These are phyloP conservation scores for Berberis thunbergii DNA, from an alignment of 164 flowering plant species.

Conservation along the genomic window DNA sequence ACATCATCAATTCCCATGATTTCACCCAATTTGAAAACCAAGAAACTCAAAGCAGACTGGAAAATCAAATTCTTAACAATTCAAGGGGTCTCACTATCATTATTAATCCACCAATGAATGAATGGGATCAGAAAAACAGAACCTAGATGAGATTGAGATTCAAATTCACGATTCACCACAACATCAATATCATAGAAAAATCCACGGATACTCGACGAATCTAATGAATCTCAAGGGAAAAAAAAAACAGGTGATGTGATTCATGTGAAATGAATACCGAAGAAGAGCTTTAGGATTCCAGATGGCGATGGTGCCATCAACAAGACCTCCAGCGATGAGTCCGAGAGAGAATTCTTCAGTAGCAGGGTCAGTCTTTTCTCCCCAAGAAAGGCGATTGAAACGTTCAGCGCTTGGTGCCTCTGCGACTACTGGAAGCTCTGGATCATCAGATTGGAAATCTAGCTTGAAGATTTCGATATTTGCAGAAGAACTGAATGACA, in stretches of 20 bases:
- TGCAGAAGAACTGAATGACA: conserved; percentile 84
- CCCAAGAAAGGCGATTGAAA: conserved; percentile 85
- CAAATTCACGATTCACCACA: too few species aligned
- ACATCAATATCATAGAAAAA: too few species aligned
- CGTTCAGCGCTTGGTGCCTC: conserved; percentile 67
- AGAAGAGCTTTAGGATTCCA: conserved; percentile 82
- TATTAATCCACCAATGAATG: too few species aligned
- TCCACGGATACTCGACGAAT: too few species aligned
- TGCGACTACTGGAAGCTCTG: conserved; percentile 51
- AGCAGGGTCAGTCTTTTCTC: conserved; percentile 38
- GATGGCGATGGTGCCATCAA: conserved; percentile 73
- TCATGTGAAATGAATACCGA: conserved; percentile 34
- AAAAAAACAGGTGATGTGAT: not conserved
- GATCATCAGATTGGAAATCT: conserved; percentile 81
- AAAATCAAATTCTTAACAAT: too few species aligned
- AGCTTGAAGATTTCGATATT: conserved; percentile 80
- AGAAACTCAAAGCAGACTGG: too few species aligned
- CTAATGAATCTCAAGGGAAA: not conserved
- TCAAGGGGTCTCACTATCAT: too few species aligned
- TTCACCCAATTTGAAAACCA: too few species aligned
- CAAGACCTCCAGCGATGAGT: conserved; percentile 85
- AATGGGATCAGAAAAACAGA: too few species aligned
- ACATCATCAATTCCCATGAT: too few species aligned
- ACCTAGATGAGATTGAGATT: too few species aligned
- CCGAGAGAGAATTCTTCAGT: conserved; percentile 68